These are phyloP conservation scores for Monilinia polystroma DNA, from an alignment of 2,329 filamentous ascomycete genomes.

Conservation along the genomic window DNA sequence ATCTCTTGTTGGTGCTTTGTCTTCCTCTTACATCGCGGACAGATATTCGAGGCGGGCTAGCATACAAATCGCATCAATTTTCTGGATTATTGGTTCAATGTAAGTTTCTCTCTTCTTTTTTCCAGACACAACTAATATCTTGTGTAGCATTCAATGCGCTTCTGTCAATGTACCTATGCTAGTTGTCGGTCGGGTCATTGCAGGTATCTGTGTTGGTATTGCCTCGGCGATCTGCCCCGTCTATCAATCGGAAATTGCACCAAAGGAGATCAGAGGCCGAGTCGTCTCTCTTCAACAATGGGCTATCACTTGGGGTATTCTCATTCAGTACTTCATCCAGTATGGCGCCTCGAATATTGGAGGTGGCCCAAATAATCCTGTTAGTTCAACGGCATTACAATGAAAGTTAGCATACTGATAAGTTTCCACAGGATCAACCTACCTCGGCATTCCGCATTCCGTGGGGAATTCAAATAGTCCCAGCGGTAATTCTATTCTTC, in stretches of 20 bases:
- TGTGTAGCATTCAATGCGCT: slow-evolving; percentile 56
- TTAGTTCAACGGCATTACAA: slow-evolving; percentile 1
- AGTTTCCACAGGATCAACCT: slow-evolving; percentile 44
- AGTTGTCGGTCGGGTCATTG: slow-evolving; percentile 67
- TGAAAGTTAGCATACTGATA: slow-evolving; percentile 4
- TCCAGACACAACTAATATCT: neutral
- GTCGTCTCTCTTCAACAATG: slow-evolving; percentile 67
- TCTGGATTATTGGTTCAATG: slow-evolving; percentile 49
- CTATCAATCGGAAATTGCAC: slow-evolving; percentile 65
- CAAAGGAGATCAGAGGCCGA: slow-evolving; percentile 56
- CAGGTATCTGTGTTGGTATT: slow-evolving; percentile 72
- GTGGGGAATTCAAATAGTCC: slow-evolving; percentile 60
- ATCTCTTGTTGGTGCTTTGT: slow-evolving; percentile 61
- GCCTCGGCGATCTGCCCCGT: slow-evolving; percentile 66
- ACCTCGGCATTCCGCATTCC: slow-evolving; percentile 58
- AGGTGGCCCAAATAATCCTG: slow-evolving; percentile 49
- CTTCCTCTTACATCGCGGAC: slow-evolving; percentile 57
- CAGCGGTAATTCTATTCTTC: slow-evolving; percentile 52
- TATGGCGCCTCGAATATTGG: slow-evolving; percentile 60
- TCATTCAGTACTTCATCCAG: slow-evolving; percentile 66
- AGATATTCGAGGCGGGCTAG: slow-evolving; percentile 48
- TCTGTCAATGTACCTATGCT: slow-evolving; percentile 67
- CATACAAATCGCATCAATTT: slow-evolving; percentile 49
- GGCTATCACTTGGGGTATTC: slow-evolving; percentile 69
- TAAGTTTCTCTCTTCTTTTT: slow-evolving; percentile 23